Evolutionary conservation across 805 yeast genomes (phyloP).

Genomic region (Candida boidinii): DNA sequence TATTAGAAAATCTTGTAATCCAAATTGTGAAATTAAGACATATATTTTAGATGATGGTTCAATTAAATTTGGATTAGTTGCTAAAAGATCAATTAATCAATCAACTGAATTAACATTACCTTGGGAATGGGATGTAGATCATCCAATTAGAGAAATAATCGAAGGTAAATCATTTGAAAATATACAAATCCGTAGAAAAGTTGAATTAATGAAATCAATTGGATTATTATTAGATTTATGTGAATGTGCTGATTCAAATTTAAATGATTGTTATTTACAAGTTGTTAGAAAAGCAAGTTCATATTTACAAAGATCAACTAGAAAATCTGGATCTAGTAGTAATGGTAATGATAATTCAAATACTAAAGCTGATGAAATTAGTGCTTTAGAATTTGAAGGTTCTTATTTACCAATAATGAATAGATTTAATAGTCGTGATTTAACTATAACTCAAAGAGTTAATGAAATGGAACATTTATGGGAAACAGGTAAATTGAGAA

Average conservation of each 20-base stretch:
- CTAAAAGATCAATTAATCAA: conserved; percentile 45
- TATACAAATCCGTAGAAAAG: conserved; percentile 43
- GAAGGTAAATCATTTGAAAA: conserved; percentile 44
- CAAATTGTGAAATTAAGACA: conserved; percentile 62
- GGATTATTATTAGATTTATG: conserved; percentile 51
- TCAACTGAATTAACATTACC: conserved; percentile 70
- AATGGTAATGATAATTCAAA: conserved; percentile 22
- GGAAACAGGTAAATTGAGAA: not conserved
- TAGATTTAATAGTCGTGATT: conserved; percentile 19
- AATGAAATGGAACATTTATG: not conserved
- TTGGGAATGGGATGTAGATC: conserved; percentile 85
- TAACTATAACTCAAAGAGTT: conserved; percentile 8
- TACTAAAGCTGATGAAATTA: conserved; percentile 23
- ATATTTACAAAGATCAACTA: conserved; percentile 48
- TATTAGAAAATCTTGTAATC: conserved; percentile 64
- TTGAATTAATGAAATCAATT: conserved; percentile 48
- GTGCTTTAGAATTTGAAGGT: conserved; percentile 22
- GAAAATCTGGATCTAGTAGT: conserved; percentile 35
- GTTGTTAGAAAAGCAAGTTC: conserved; percentile 58
- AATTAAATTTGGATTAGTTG: conserved; percentile 45
- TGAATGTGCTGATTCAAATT: conserved; percentile 56
- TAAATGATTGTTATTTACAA: conserved; percentile 46
- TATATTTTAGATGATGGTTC: conserved; percentile 28
- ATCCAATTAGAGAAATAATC: conserved; percentile 59
- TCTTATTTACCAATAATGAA: conserved; percentile 23